Evolutionary conservation across 2,329 filamentous ascomycete species (phyloP).

Genomic region (Harringtonia lauricola): DNA sequence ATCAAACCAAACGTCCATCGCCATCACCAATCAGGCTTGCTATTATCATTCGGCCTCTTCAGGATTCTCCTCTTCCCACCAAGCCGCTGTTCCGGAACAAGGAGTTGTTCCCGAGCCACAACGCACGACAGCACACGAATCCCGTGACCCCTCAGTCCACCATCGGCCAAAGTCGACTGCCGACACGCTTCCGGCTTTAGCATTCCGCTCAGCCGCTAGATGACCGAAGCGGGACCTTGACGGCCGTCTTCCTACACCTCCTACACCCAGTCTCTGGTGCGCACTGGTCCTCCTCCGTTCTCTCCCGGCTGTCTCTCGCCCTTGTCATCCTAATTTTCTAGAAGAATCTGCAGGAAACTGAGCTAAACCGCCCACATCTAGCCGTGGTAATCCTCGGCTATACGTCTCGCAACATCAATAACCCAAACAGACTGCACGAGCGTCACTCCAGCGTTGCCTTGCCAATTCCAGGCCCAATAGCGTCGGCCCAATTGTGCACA

Average conservation of each 20-base stretch:
- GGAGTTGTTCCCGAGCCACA: too few relatives aligned
- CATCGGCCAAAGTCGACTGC: too few relatives aligned
- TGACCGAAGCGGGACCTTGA: background rate
- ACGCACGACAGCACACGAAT: too few relatives aligned
- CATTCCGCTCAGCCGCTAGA: conserved; percentile 3
- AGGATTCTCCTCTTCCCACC: background rate
- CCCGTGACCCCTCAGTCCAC: too few relatives aligned
- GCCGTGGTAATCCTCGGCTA: conserved; percentile 12
- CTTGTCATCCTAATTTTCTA: background rate
- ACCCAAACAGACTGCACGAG: background rate
- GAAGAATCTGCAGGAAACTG: background rate
- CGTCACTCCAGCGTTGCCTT: background rate
- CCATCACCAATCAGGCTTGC: too few relatives aligned
- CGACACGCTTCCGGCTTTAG: background rate
- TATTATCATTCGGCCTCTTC: background rate
- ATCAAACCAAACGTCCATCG: background rate
- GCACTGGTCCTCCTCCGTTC: background rate
- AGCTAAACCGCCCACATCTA: background rate
- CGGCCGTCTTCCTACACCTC: too few relatives aligned
- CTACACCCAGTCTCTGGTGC: too few relatives aligned
- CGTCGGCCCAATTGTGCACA: conserved; percentile 5
- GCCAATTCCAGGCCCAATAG: conserved; percentile 6
- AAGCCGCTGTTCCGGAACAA: too few relatives aligned
- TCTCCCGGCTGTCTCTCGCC: background rate
- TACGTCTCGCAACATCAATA: background rate